phyloP scores from a whole-genome alignment of 2,329 filamentous ascomycete species.

The Cadophora malorum region DNA sequence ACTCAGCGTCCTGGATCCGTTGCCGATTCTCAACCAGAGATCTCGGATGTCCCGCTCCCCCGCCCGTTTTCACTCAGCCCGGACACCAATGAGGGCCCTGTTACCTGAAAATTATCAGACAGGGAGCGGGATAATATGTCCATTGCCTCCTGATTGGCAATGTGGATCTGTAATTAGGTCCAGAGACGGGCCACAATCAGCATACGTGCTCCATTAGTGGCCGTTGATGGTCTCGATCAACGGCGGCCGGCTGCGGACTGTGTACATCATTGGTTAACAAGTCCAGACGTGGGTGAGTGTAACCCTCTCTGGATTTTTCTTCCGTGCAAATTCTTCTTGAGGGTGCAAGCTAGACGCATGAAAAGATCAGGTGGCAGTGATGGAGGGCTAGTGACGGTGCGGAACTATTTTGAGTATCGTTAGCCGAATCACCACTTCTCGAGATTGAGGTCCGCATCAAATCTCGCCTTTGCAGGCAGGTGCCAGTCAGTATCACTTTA shows the following conservation, averaged over 20 bases:
- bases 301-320: conserved; percentile 2
- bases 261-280: conserved; percentile 3
- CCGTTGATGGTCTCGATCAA: conserved; percentile 12
- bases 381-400: conserved; percentile 1
- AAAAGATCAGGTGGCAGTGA: conserved; percentile 8
- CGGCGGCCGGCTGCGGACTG: not conserved
- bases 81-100: conserved; percentile 13
- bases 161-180: conserved; percentile 13
- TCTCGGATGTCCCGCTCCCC: conserved; percentile 18
- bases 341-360: conserved; percentile 9
- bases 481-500: not conserved
- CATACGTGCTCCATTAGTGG: conserved; percentile 13
- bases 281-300: conserved; percentile 10
- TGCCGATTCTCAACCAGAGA: conserved; percentile 15
- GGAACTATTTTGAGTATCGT: conserved; percentile 3
- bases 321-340: conserved; percentile 5
- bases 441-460: not conserved
- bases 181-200: conserved; percentile 7
- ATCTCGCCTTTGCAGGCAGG: conserved; percentile 5
- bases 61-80: conserved; percentile 6
- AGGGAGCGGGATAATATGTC: conserved; percentile 11
- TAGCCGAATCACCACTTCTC: conserved; percentile 2
- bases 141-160: conserved; percentile 12
- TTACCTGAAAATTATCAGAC: conserved; percentile 11
- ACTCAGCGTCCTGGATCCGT: not conserved